Base-by-base conservation (phyloP, 305 asterid genomes). In the Fraxinus sp. region DNA sequence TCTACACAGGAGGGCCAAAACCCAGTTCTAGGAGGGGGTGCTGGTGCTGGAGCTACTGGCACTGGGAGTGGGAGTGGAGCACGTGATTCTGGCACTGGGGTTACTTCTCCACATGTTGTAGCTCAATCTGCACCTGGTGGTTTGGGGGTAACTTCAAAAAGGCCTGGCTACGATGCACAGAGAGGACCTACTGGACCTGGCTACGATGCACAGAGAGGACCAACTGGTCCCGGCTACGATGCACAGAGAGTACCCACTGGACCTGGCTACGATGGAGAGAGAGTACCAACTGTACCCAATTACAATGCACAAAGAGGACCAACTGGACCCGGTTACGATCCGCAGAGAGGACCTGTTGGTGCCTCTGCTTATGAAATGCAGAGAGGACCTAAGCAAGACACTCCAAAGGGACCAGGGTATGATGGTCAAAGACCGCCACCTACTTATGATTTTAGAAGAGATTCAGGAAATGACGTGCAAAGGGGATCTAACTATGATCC, bases 391-490 rank as follows among this genome's bases (percentile, higher is more conserved):
- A 64, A 64, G 72, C 72, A 86, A 55, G 93, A 92, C 78, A 75
- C 87, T 43, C 93, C 85, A 80, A 83, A 86, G 68, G 84, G 86
- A 52, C 68, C 86, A 52, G 84, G 84, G 36, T 88, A 81, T 81
- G 91, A 86, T 84, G 89, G 89, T 49, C 94, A 85, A 52, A 87
- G 86, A 18, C 84, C 89, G 22, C 84, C 90, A 77, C 83, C 87
- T 55, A 79, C 35, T 72, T 88, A 91, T 74, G 89, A 92, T 83
- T 85, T 86, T 79, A 94, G 87, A 81, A 87, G 92, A 82, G 91
- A 90, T 43, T 81, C 89, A 13, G 93, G 91, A 20, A 89, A 86
- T 83, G 97, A 93, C 68, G 62, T 20, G 49, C 90, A 85, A 80
- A 82, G 88, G 80, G 93, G 86, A 64, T 88, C 91, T 82, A 85